Percentiles rank a stretch among this genome's conserved stretches.
Conservation (phyloP, 2,329 filamentous ascomycete species). For the Paecilomyces sp. region DNA sequence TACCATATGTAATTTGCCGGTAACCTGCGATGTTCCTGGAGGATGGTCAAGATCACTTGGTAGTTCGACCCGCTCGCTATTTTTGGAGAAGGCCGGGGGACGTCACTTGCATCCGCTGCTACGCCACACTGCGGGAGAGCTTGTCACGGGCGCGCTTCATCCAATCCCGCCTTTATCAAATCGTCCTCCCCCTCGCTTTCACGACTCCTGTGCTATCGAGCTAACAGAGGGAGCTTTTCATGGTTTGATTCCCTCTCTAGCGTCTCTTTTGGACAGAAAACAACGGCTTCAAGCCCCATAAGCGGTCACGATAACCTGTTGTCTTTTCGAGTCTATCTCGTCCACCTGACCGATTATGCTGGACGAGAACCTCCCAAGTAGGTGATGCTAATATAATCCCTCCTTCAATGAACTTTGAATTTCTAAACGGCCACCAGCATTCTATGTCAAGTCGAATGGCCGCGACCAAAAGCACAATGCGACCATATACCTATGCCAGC, state of each 20-base stretch:
- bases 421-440: constrained; percentile 35
- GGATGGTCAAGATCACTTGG: too few relatives aligned
- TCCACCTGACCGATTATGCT: constrained; percentile 56
- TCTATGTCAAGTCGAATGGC: constrained; percentile 52
- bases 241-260: background rate
- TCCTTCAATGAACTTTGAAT: background rate
- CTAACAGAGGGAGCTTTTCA: background rate
- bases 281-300: background rate
- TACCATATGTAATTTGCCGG: too few relatives aligned
- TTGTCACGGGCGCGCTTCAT: background rate
- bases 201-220: background rate
- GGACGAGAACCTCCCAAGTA: constrained; percentile 85
- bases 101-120: background rate
- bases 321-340: background rate
- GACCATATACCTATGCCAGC: constrained; percentile 48
- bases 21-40: too few relatives aligned
- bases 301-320: background rate
- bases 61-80: background rate
- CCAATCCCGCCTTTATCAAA: background rate
- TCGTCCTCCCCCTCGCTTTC: background rate
- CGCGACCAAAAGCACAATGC: constrained; percentile 28
- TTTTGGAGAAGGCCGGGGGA: background rate
- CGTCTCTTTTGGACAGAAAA: background rate
- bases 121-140: background rate
- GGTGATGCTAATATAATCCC: constrained; percentile 5